Evolutionary conservation across 805 yeast genomes (phyloP).

Genomic region (Candida suzukii): DNA sequence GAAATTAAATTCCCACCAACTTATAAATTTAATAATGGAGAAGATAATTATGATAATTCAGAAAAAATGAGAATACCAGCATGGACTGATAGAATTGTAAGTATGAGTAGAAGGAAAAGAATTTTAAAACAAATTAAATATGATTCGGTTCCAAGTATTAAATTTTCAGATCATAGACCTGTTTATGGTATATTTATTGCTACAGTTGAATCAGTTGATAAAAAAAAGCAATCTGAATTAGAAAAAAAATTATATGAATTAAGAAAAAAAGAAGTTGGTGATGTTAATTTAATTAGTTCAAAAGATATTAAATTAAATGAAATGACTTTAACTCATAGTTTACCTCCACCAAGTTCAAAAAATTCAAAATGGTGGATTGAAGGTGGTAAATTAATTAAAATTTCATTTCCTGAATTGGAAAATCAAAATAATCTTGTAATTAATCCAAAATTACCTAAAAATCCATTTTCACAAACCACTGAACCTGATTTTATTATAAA

Average conservation of each 20-base stretch:
- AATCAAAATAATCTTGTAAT: constrained; percentile 33
- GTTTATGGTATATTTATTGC: constrained; percentile 70
- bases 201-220: constrained; percentile 59
- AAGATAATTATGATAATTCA: constrained; percentile 74
- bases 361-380: constrained; percentile 87
- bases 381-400: constrained; percentile 68
- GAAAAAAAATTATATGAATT: constrained; percentile 48
- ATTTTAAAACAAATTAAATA: constrained; percentile 55
- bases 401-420: constrained; percentile 40
- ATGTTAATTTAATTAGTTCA: constrained; percentile 10
- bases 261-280: constrained; percentile 38
- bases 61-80: constrained; percentile 94
- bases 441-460: constrained; percentile 62
- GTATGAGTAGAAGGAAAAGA: constrained; percentile 46
- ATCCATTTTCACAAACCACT: constrained; percentile 58
- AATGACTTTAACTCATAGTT: constrained; percentile 26
- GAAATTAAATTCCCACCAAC: constrained; percentile 83
- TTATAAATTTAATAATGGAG: constrained; percentile 87
- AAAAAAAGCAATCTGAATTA: constrained; percentile 39
- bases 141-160: constrained; percentile 46
- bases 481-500: constrained; percentile 45
- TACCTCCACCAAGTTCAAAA: constrained; percentile 90
- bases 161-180: constrained; percentile 87
- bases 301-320: constrained; percentile 18
- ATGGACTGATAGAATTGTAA: constrained; percentile 91